phyloP scores from a whole-genome alignment of 495 filamentous ascomycete genomes.

The Trichocladium uniseriatum region DNA sequence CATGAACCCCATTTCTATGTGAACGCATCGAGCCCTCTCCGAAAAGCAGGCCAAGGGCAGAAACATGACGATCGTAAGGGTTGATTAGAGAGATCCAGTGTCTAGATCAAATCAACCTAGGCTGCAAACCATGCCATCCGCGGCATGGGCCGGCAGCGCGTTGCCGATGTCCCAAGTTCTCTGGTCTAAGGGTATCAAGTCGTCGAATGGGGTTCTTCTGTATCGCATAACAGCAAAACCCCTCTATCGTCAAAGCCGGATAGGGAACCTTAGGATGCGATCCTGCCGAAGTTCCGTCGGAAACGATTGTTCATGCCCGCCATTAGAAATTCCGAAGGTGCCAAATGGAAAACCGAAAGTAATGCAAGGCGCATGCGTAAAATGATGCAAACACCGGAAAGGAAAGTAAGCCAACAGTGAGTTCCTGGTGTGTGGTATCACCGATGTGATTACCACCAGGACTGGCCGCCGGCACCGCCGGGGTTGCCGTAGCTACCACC shows the following conservation, averaged over 20 bases:
- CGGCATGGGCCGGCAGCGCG: conserved; percentile 18
- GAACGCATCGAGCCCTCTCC: conserved; percentile 33
- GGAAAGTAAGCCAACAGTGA: conserved; percentile 7
- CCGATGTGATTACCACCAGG: conserved; percentile 72
- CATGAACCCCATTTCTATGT: conserved; percentile 33
- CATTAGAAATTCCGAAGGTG: conserved; percentile 19
- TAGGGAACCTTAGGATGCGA: conserved; percentile 18
- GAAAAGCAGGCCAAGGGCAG: conserved; percentile 32
- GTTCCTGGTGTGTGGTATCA: conserved; percentile 8
- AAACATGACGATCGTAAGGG: conserved; percentile 34
- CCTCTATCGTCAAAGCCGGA: conserved; percentile 29
- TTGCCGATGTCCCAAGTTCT: conserved; percentile 23
- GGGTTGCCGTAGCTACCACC: conserved; percentile 65
- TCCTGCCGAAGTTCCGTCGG: conserved; percentile 16
- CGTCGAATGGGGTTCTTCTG: conserved; percentile 17
- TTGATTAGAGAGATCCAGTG: conserved; percentile 23
- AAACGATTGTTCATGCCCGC: conserved; percentile 26
- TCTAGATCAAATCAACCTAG: conserved; percentile 26
- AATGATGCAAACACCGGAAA: conserved; percentile 1
- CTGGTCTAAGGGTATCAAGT: conserved; percentile 38
- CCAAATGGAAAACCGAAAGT: conserved; percentile 13
- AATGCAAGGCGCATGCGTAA: conserved; percentile 10
- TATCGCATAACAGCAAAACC: conserved; percentile 16
- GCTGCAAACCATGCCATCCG: conserved; percentile 21
- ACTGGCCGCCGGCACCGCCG: conserved; percentile 68